A percentile compares a stretch with the other conserved stretches of the same genome.
These are phyloP conservation scores for Myxozyma mucilagina DNA, from an alignment of 805 yeast species.

Conservation along the genomic window DNA sequence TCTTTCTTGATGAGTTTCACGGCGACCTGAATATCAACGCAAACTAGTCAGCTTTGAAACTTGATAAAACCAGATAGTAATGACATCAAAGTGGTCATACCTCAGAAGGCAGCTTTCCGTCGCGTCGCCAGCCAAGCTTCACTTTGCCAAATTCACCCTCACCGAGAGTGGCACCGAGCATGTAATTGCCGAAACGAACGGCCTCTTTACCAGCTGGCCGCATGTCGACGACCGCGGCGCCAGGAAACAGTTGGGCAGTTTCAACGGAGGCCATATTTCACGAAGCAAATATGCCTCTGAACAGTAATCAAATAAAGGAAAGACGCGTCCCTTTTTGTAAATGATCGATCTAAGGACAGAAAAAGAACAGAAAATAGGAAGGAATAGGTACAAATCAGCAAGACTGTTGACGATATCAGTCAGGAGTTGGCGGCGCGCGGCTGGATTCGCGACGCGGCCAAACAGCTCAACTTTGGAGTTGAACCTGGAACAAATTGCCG, in stretches of 20 bases:
- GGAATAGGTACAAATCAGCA: too few species aligned
- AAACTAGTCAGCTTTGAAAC: background rate
- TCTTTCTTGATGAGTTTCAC: conserved; percentile 89
- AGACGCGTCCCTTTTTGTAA: background rate
- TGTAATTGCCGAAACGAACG: conserved; percentile 76
- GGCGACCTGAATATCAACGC: conserved; percentile 70
- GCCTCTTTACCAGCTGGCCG: conserved; percentile 25
- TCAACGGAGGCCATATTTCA: background rate
- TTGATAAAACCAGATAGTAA: background rate
- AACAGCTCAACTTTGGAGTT: too few species aligned
- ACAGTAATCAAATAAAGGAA: background rate
- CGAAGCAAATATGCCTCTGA: background rate
- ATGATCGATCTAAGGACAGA: background rate
- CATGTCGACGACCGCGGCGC: conserved; percentile 23
- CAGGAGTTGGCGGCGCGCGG: too few species aligned
- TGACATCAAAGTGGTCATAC: conserved; percentile 30
- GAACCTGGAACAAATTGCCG: too few species aligned
- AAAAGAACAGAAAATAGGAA: background rate
- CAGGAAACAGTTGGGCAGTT: conserved; percentile 4
- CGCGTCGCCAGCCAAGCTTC: conserved; percentile 92
- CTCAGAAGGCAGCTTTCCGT: conserved; percentile 53
- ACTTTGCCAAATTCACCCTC: conserved; percentile 99
- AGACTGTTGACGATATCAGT: too few species aligned
- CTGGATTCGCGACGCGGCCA: too few species aligned
- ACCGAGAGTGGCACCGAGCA: conserved; percentile 89